These are phyloP conservation scores for Zostera marina DNA, from an alignment of 116 monocot genomes.

Conservation along the genomic window DNA sequence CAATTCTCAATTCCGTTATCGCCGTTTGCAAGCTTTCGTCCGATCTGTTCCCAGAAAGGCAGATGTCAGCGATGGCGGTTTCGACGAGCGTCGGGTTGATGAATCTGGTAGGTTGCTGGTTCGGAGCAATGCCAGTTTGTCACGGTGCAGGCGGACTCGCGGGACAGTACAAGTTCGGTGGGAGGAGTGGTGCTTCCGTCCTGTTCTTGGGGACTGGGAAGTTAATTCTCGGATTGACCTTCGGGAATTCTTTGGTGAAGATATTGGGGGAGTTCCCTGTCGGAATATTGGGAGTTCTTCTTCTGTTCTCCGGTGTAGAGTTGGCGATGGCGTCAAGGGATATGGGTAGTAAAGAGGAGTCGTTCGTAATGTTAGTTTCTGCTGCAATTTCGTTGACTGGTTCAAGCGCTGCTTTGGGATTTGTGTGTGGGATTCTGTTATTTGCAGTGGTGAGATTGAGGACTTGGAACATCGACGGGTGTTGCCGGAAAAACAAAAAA, in stretches of 20 bases:
- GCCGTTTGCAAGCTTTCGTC: slow-evolving; percentile 84
- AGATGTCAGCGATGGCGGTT: slow-evolving; percentile 32
- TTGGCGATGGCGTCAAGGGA: slow-evolving; percentile 79
- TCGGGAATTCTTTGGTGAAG: slow-evolving; percentile 63
- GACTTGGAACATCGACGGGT: neutral
- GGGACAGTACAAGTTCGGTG: slow-evolving; percentile 90
- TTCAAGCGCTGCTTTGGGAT: slow-evolving; percentile 66
- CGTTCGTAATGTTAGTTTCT: slow-evolving; percentile 73
- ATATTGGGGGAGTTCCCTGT: slow-evolving; percentile 59
- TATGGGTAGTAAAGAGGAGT: slow-evolving; percentile 61
- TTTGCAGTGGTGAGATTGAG: slow-evolving; percentile 36
- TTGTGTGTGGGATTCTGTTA: slow-evolving; percentile 43
- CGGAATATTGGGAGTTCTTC: slow-evolving; percentile 70
- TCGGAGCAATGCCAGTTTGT: slow-evolving; percentile 89
- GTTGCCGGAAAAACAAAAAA: too few relatives aligned
- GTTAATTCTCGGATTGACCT: slow-evolving; percentile 42
- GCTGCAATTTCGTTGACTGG: slow-evolving; percentile 76
- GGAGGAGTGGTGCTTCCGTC: slow-evolving; percentile 68
- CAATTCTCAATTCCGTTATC: slow-evolving; percentile 84
- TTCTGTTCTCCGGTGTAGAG: slow-evolving; percentile 83
- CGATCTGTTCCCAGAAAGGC: slow-evolving; percentile 62
- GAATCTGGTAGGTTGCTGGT: slow-evolving; percentile 92
- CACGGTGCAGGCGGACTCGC: slow-evolving; percentile 93
- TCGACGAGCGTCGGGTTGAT: slow-evolving; percentile 76
- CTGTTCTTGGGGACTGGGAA: slow-evolving; percentile 48